Percentiles rank a stretch among this genome's conserved stretches.
Conservation (phyloP, 345 rosid genomes). For the Eutrema japonicum region DNA sequence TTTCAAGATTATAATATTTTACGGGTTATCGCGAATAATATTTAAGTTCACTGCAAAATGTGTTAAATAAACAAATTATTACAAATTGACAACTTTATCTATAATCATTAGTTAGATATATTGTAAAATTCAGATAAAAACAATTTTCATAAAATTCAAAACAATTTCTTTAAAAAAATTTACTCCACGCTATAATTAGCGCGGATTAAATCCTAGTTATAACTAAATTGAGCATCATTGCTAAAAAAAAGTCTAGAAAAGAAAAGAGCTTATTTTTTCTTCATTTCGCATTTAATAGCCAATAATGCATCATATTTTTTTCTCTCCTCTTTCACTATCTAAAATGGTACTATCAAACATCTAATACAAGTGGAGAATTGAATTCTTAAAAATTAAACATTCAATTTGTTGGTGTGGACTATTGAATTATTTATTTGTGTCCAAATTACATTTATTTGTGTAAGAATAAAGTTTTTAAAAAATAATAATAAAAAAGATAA, state of each 20-base stretch:
- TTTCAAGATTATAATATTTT: too few relatives aligned
- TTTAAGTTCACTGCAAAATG: too few relatives aligned
- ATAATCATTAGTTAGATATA: too few relatives aligned
- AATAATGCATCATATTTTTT: not conserved
- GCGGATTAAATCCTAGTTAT: too few relatives aligned
- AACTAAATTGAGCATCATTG: not conserved
- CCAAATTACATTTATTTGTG: constrained; percentile 17
- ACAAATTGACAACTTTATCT: too few relatives aligned
- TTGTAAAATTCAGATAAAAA: too few relatives aligned
- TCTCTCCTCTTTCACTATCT: not conserved
- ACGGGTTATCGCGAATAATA: too few relatives aligned
- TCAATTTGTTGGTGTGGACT: constrained; percentile 12
- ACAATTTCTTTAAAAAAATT: too few relatives aligned
- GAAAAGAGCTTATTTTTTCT: not conserved
- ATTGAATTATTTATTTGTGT: constrained; percentile 20
- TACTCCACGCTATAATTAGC: too few relatives aligned
- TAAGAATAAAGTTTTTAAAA: not conserved
- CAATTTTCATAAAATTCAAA: too few relatives aligned
- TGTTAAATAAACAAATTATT: too few relatives aligned
- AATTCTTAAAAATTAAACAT: not conserved
- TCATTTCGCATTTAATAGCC: constrained; percentile 5
- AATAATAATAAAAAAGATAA: not conserved
- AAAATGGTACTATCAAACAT: not conserved
- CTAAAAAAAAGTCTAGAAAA: not conserved
- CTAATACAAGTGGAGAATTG: constrained; percentile 31